Base-by-base conservation (phyloP, 164 flowering plant species). In the Pachysandra terminalis region DNA sequence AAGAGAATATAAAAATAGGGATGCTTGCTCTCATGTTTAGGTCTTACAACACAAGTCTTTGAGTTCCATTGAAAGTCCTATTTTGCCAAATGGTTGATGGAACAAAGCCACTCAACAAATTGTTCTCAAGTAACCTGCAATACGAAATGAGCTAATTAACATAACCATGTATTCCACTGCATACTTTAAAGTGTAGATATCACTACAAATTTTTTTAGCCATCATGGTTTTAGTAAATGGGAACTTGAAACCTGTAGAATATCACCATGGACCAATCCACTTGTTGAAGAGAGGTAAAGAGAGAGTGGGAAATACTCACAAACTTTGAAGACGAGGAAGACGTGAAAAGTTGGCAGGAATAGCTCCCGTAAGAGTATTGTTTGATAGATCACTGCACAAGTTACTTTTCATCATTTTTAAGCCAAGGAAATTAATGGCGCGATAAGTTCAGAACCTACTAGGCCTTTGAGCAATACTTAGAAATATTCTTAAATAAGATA, bases 301-400 rank as follows among this genome's bases (percentile, higher is more conserved):
- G 60, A 48, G 54, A 52, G 41, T 19, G 13, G n/a, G 56, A 48
- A 56, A 65, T 28, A 57, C 94, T 87, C 73, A 93, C 98, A 93
- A 71, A 79, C 54, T 86, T 69, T 93, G 97, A 26, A 90, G 96
- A 40, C 19, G 62, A 48, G 90, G 87, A 72, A 87, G 87, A 51
- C 68, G 67, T 19, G 96, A 85, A 74, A 89, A 84, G 69, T 76
- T 89, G 45, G 66, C 27, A n/a, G 91, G 96, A 56, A 93, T 83
- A 28, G 85, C 67, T 78, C 96, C 98, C 68, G 68, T 87, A 9
- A 93, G 87, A 25, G 59, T 67, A 81, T 93, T 93, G 66, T 81
- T 14, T 19, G 98, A 89, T 27, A 93, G 76, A 70, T 76, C 73
- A 35, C 98, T 93, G 96, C 85, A 83, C 7, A 65, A 62, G 51